These are phyloP conservation scores for Diaporthe citrichinensis DNA, from an alignment of 2,329 filamentous ascomycete species.

Conservation along the genomic window DNA sequence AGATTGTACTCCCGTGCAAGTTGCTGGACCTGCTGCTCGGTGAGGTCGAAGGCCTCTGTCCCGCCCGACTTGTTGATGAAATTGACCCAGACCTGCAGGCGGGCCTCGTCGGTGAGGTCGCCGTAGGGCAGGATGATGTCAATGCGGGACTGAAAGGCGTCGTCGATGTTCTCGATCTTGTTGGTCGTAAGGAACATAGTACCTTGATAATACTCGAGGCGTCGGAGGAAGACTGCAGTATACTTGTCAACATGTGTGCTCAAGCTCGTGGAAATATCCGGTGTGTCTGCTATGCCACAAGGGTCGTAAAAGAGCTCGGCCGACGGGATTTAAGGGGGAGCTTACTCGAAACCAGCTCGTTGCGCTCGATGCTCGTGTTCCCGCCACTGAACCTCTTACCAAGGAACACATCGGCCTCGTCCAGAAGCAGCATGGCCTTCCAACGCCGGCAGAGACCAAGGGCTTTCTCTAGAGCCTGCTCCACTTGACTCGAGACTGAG, in stretches of 20 bases:
- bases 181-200: constrained; percentile 56
- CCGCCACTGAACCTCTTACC: constrained; percentile 50
- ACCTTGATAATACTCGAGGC: constrained; percentile 55
- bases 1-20: constrained; percentile 55
- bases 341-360: constrained; percentile 52
- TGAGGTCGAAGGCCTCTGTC: constrained; percentile 48
- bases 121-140: constrained; percentile 52
- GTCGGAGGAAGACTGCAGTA: constrained; percentile 47
- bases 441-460: constrained; percentile 55
- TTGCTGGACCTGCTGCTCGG: constrained; percentile 49
- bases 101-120: constrained; percentile 47
- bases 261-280: too few relatives aligned
- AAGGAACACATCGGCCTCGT: constrained; percentile 61
- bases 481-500: constrained; percentile 50
- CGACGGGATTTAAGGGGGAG: too few relatives aligned
- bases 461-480: constrained; percentile 50
- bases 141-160: constrained; percentile 54
- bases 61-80: constrained; percentile 50
- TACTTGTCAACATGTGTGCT: too few relatives aligned
- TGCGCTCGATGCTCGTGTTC: constrained; percentile 49
- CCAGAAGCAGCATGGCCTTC: constrained; percentile 59
- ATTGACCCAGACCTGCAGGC: constrained; percentile 54
- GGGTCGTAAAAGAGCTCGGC: too few relatives aligned
- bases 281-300: too few relatives aligned
- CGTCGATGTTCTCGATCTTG: constrained; percentile 52